A percentile compares a stretch with the other conserved stretches of the same genome.
Conservation (phyloP, 306 rosid genomes). For the Phaseolus lunatus region DNA sequence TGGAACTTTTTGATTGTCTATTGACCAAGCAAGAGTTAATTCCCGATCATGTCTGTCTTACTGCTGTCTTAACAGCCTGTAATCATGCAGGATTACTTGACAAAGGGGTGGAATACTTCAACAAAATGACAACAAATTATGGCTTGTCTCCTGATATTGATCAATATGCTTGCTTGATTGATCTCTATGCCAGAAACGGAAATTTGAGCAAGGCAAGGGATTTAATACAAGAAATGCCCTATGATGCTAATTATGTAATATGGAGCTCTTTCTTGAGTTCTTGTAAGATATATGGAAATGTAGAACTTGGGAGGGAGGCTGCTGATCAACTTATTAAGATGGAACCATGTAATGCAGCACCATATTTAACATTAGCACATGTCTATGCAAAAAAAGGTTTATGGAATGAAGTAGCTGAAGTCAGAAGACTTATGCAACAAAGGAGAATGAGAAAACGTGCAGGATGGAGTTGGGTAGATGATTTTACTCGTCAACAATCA, state of each 20-base stretch:
- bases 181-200: conserved; percentile 73
- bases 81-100: conserved; percentile 67
- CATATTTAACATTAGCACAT: conserved; percentile 62
- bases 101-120: conserved; percentile 62
- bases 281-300: conserved; percentile 64
- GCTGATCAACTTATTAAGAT: conserved; percentile 59
- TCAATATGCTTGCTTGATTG: conserved; percentile 73
- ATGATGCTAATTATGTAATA: conserved; percentile 61
- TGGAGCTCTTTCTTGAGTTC: conserved; percentile 67
- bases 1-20: conserved; percentile 63
- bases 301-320: conserved; percentile 67
- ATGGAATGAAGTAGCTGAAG: conserved; percentile 62
- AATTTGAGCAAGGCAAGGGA: conserved; percentile 61
- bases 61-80: conserved; percentile 70
- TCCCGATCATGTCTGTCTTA: conserved; percentile 66
- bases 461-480: conserved; percentile 64
- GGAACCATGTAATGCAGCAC: conserved; percentile 62
- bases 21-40: conserved; percentile 48
- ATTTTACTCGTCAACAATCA: conserved; percentile 45
- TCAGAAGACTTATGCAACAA: conserved; percentile 59
- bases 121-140: conserved; percentile 55
- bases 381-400: conserved; percentile 64
- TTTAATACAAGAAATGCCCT: conserved; percentile 69
- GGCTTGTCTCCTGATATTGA: conserved; percentile 58
- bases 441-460: conserved; percentile 48